A percentile compares a stretch with the other conserved stretches of the same genome.
phyloP scores from a whole-genome alignment of 1,284 basidiomycete species.

The Tetrapyrgos nigripes region DNA sequence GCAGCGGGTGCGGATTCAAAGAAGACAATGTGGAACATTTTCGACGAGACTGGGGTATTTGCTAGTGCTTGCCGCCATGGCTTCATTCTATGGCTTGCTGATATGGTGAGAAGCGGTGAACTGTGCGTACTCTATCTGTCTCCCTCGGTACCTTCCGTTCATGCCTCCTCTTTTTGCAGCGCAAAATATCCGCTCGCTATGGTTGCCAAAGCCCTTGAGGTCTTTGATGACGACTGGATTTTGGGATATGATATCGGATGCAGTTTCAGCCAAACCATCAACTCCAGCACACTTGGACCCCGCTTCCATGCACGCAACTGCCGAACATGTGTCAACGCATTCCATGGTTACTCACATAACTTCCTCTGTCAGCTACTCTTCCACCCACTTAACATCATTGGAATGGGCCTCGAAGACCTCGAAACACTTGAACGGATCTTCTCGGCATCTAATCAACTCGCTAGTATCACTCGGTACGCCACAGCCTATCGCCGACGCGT shows the following conservation, averaged over 20 bases:
- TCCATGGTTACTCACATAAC: no score
- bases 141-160: no score
- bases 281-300: constrained; percentile 5
- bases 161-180: neutral
- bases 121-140: constrained; percentile 28
- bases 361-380: constrained; percentile 35
- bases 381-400: constrained; percentile 34
- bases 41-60: constrained; percentile 41
- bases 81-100: no score
- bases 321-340: no score
- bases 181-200: constrained; percentile 12
- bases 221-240: neutral
- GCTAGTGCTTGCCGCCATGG: constrained; percentile 39
- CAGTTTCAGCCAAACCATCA: neutral
- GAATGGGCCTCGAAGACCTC: no score
- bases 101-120: no score
- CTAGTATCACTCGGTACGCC: constrained; percentile 18
- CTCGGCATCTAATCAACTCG: no score
- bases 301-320: constrained; percentile 37
- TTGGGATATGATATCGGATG: constrained; percentile 12
- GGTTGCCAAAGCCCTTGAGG: neutral
- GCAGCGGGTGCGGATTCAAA: constrained; percentile 28
- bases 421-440: no score
- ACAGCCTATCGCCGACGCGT: constrained; percentile 27
- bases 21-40: constrained; percentile 37